Evolutionary conservation across 1,139 yeast genomes (phyloP).

Genomic region (Saccharomyces hybrid): DNA sequence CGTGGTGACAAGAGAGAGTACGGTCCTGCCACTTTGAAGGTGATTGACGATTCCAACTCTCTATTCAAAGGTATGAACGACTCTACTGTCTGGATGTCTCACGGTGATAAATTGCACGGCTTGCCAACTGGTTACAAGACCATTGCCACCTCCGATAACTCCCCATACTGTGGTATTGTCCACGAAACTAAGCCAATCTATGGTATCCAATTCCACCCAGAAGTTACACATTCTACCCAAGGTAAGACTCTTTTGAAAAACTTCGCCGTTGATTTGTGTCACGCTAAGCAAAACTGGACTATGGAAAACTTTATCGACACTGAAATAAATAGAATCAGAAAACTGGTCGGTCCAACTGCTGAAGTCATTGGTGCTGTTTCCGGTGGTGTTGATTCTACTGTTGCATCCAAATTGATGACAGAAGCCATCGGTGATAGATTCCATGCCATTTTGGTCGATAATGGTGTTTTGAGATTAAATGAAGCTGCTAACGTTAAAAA

Average conservation of each 20-base stretch:
- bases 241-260: conserved; percentile 83
- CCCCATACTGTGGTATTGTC: conserved; percentile 92
- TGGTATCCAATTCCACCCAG: conserved; percentile 99
- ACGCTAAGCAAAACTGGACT: conserved; percentile 87
- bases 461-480: conserved; percentile 93
- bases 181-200: conserved; percentile 65
- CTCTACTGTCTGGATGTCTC: conserved; percentile 97
- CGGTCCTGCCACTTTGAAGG: conserved; percentile 89
- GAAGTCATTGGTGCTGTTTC: conserved; percentile 99
- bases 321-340: conserved; percentile 85
- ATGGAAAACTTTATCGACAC: conserved; percentile 97
- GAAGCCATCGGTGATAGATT: conserved; percentile 98
- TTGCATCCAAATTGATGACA: conserved; percentile 95
- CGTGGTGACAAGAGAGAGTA: conserved; percentile 98
- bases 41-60: conserved; percentile 58
- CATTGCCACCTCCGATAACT: conserved; percentile 87
- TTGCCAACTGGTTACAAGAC: conserved; percentile 85
- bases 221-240: conserved; percentile 90
- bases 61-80: conserved; percentile 84
- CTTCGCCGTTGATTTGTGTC: conserved; percentile 87
- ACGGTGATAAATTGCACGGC: conserved; percentile 90
- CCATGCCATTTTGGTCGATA: conserved; percentile 97
- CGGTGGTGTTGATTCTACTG: conserved; percentile 99
- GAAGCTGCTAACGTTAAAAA: conserved; percentile 85
- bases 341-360: conserved; percentile 92